phyloP scores from a whole-genome alignment of 192 early-diverging fungal genomes.

The Umbelopsis sp. region DNA sequence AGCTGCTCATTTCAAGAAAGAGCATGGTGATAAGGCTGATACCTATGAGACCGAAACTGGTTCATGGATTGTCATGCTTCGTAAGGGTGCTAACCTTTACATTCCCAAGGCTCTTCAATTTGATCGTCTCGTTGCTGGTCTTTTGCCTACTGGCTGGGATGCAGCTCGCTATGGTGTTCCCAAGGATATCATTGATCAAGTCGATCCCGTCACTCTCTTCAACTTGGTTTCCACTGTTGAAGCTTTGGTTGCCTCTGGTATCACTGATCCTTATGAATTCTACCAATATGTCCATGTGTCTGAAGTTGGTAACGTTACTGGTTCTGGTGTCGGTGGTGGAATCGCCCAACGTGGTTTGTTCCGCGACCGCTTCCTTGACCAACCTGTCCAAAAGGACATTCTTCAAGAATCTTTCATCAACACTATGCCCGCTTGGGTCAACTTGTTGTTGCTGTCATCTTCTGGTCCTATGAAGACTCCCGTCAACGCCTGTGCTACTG shows the following conservation, averaged over 20 bases:
- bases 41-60: slow-evolving; percentile 67
- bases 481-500: slow-evolving; percentile 93
- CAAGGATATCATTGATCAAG: slow-evolving; percentile 86
- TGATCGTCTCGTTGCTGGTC: slow-evolving; percentile 88
- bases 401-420: slow-evolving; percentile 96
- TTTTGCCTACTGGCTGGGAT: slow-evolving; percentile 95
- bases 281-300: slow-evolving; percentile 95
- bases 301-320: slow-evolving; percentile 89
- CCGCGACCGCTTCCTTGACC: slow-evolving; percentile 76
- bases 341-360: slow-evolving; percentile 78
- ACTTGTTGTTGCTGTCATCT: slow-evolving; percentile 91
- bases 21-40: slow-evolving; percentile 81
- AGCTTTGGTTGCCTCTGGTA: slow-evolving; percentile 86
- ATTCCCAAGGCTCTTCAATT: slow-evolving; percentile 94
- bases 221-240: slow-evolving; percentile 90
- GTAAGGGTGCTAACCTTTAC: slow-evolving; percentile 86
- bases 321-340: slow-evolving; percentile 91
- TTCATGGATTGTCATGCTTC: slow-evolving; percentile 77
- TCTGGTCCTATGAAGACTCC: slow-evolving; percentile 94
- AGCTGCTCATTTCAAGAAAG: slow-evolving; percentile 78
- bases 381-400: slow-evolving; percentile 88
- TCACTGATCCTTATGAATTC: slow-evolving; percentile 97
- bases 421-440: slow-evolving; percentile 96
- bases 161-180: slow-evolving; percentile 92
- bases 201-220: slow-evolving; percentile 91